A percentile compares a stretch with the other conserved stretches of the same genome.
Conservation (phyloP, 2,329 filamentous ascomycete species). For the Pseudogymnoascus sp. region DNA sequence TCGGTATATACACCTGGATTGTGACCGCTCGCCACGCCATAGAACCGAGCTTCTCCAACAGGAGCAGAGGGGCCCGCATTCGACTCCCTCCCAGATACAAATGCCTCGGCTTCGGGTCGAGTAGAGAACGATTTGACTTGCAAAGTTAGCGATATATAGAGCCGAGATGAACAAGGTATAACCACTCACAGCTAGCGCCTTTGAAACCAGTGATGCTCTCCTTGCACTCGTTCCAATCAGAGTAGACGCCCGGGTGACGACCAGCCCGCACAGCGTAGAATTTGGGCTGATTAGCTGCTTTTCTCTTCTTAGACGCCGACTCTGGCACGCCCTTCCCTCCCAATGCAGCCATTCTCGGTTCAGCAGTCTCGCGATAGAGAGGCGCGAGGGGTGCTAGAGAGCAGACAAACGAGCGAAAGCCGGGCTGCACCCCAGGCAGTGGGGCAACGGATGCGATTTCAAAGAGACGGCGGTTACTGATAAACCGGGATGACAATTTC, state of each 20-base stretch:
- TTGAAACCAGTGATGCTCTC: slow-evolving; percentile 52
- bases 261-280: slow-evolving; percentile 58
- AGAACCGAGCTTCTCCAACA: slow-evolving; percentile 40
- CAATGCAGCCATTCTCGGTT: neutral
- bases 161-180: neutral
- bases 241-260: slow-evolving; percentile 52
- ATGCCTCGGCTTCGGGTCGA: slow-evolving; percentile 69
- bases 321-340: neutral
- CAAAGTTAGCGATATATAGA: neutral
- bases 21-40: slow-evolving; percentile 54
- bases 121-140: slow-evolving; percentile 71
- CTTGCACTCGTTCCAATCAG: slow-evolving; percentile 54
- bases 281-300: slow-evolving; percentile 32
- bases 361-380: neutral
- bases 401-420: neutral
- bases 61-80: slow-evolving; percentile 30
- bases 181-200: slow-evolving; percentile 59
- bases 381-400: neutral
- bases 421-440: neutral
- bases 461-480: slow-evolving; percentile 4
- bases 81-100: slow-evolving; percentile 52
- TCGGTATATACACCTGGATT: slow-evolving; percentile 52
- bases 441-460: neutral
- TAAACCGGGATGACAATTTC: neutral
- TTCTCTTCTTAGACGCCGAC: slow-evolving; percentile 23